Evolutionary conservation across 2,329 filamentous ascomycete genomes (phyloP), one percentile per base, ranked within the genome.

Genomic region (Xylaria sp.): DNA sequence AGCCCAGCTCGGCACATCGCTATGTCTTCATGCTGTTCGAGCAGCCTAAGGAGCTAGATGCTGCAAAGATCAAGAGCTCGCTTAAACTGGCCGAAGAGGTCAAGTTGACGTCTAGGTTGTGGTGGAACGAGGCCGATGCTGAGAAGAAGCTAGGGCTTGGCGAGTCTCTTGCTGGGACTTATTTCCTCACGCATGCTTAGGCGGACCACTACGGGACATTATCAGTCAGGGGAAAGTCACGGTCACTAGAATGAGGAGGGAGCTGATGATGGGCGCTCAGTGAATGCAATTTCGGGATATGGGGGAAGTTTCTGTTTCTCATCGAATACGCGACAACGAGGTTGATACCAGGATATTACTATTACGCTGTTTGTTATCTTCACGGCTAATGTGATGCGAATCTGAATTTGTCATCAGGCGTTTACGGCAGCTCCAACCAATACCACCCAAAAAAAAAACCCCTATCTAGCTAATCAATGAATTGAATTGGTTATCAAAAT

Each of bases 131-230:
- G 56, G 60, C 60, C 20, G 10, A 28, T 2, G 55, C 44, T 15
- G 67, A 70, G 62, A 57, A 67, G 64, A 67, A 67, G 55, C 7
- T 70, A 2, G 67, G 64, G n/a, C 67, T 70, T 46, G 65, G 67
- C 20, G 64, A 67, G 5, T 50, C 65, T 4, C 18, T 70, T 15
- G 67, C 67, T 28, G 67, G 50, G 23, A 70, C 64, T 23, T 67
- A 67, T 20, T 67, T 50, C 44, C 55, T 67, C 44, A 58, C 67
- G 0, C 39, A 37, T 13, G 46, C 66, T 58, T 69, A 48, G 55
- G 13, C 13, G 37, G 25, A 12, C 39, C 15, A 58, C 2, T 20
- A 28, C 8, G 39, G 56, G 56, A 58, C 18, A 48, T 46, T 44
- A 23, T 48, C 5, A 28, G 56, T 31, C 39, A 12, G 23, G 23